Base-by-base conservation (phyloP, 352 stramenopile species). In the Phytopythium oedochilum region DNA sequence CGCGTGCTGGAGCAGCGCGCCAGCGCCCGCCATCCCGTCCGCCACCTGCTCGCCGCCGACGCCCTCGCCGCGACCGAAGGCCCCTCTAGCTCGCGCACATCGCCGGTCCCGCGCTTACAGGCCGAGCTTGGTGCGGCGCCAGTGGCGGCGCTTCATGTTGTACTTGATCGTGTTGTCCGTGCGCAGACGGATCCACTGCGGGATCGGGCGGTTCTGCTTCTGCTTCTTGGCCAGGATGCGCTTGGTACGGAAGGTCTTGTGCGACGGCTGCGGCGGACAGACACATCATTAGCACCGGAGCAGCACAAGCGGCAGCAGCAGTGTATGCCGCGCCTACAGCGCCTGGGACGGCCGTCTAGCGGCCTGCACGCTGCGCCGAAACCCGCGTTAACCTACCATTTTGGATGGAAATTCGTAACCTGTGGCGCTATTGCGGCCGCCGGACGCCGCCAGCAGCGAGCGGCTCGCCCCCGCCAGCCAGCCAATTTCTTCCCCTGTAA, bases 221-320 rank as follows among this genome's bases (percentile, higher is more conserved):
- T 96, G 80, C 96, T 99, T 99, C 87, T 99, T 99, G 67, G 96
- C 97, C 64, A 99, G 95, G 61, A 97, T 99, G 60, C 89, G 88
- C 96, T 99, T 99, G 61, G 96, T 99, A 73, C 96, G 89, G 89
- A 99, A 99, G 56, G 96, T 98, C 90, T 99, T 99, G 88, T 99
- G 97, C 60, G 98, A 99, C 69, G 97, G 96, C 97, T 98, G 54
- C 32, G 36, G 14, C 1, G 22, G 15, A 29, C 5, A 6, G 2
- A 46, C 38, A 26, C 38, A 44, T 7, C 1, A n/a, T 10, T 17
- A 22, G n/a, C 40, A 14, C 8, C 5, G n/a, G 15, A 18, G 17
- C 17, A 35, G 18, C 26, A 17, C 14, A 4, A 48, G 42, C 39
- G n/a, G n/a, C n/a, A n/a, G n/a, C n/a, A n/a, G n/a, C n/a, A n/a